Evolutionary conservation across 2,329 filamentous ascomycete species (phyloP).

Genomic region (Davidsoniella virescens): DNA sequence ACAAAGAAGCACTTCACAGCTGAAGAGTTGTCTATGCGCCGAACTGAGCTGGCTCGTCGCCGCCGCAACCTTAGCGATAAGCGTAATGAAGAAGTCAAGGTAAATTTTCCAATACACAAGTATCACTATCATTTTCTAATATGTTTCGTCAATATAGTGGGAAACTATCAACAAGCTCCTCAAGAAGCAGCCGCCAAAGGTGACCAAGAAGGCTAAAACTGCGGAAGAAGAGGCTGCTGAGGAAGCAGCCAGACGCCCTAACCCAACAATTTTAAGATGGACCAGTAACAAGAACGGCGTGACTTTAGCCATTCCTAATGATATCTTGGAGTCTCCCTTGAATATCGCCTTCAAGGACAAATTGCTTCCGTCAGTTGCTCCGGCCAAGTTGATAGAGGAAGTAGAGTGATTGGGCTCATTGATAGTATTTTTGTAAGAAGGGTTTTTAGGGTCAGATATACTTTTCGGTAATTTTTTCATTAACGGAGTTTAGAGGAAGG

Average conservation of each 20-base stretch:
- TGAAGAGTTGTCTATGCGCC: slow-evolving; percentile 44
- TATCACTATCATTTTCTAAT: not conserved
- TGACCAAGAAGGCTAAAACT: slow-evolving; percentile 35
- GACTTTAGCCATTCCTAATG: slow-evolving; percentile 46
- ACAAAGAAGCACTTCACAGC: slow-evolving; percentile 46
- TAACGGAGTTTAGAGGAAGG: no score
- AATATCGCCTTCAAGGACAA: slow-evolving; percentile 38
- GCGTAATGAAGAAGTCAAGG: slow-evolving; percentile 48
- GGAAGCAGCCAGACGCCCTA: slow-evolving; percentile 34
- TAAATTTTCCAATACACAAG: slow-evolving; percentile 16
- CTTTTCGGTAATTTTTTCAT: not conserved
- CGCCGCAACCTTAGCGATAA: slow-evolving; percentile 48
- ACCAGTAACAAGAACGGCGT: slow-evolving; percentile 50
- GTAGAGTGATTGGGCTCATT: slow-evolving; percentile 19
- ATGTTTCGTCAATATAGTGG: slow-evolving; percentile 35
- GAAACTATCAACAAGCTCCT: slow-evolving; percentile 84
- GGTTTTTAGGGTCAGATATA: not conserved
- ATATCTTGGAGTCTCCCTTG: slow-evolving; percentile 47
- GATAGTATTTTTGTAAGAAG: not conserved
- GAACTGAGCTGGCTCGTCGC: slow-evolving; percentile 45
- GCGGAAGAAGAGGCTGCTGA: slow-evolving; percentile 23
- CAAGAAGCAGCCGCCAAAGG: slow-evolving; percentile 71
- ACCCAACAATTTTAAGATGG: slow-evolving; percentile 53
- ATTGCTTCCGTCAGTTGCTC: slow-evolving; percentile 14
- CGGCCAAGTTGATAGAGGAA: slow-evolving; percentile 36